A percentile compares a stretch with the other conserved stretches of the same genome.
Evolutionary conservation across 2,329 filamentous ascomycete genomes (phyloP).

Genomic region (Microdochium nivale): DNA sequence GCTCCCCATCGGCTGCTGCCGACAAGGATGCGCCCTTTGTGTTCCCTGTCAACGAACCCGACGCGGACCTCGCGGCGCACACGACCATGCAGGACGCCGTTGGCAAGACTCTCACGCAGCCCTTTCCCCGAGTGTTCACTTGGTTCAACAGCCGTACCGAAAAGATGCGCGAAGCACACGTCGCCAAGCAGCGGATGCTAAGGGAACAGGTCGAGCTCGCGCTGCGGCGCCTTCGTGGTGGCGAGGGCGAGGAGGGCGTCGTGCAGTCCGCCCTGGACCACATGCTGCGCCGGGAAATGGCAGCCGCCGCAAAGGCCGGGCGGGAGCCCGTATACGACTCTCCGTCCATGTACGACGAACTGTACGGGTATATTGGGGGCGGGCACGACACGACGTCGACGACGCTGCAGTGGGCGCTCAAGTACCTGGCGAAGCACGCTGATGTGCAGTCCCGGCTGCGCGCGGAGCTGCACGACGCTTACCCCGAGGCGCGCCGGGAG

Average conservation of each 20-base stretch:
- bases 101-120: conserved; percentile 1
- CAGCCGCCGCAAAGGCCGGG: conserved; percentile 6
- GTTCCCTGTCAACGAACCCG: conserved; percentile 3
- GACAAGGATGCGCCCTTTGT: conserved; percentile 1
- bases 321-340: conserved; percentile 5
- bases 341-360: conserved; percentile 1
- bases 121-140: conserved; percentile 5
- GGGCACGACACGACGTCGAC: conserved; percentile 1
- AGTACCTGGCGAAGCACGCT: neutral
- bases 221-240: conserved; percentile 1
- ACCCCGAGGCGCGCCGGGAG: neutral
- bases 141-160: conserved; percentile 4
- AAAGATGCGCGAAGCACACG: conserved; percentile 3
- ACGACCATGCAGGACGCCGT: conserved; percentile 4
- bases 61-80: conserved; percentile 4
- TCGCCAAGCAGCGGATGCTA: conserved; percentile 5
- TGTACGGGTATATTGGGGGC: conserved; percentile 1
- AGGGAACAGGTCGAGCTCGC: conserved; percentile 4
- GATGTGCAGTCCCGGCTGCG: conserved; percentile 1
- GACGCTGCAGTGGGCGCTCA: conserved; percentile 1
- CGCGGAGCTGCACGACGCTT: neutral
- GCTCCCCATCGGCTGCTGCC: neutral
- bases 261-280: conserved; percentile 7
- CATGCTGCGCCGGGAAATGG: conserved; percentile 7
- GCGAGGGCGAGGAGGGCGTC: neutral